A percentile compares a stretch with the other conserved stretches of the same genome.
These are phyloP conservation scores for Cordyceps cateniannulata DNA, from an alignment of 2,329 filamentous ascomycete genomes.

Conservation along the genomic window DNA sequence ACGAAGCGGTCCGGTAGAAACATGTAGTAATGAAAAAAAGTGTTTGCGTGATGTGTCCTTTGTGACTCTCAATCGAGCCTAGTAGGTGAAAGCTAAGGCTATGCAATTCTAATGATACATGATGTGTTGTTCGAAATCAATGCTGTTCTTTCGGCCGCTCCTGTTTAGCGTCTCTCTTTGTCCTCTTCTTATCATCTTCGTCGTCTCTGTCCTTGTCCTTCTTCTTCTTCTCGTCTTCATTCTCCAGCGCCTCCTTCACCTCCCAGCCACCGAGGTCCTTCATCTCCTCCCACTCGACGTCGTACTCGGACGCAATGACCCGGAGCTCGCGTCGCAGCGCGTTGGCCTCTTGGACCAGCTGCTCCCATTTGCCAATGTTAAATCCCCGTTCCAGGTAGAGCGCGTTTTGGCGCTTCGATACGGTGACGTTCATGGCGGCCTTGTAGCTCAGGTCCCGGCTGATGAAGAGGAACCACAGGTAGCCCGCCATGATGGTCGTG, in stretches of 20 bases:
- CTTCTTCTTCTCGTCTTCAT: conserved; percentile 38
- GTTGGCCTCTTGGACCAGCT: conserved; percentile 73
- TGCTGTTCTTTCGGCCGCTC: conserved; percentile 14
- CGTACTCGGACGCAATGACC: conserved; percentile 75
- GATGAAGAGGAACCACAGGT: conserved; percentile 91
- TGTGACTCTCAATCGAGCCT: background rate
- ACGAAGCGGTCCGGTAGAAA: background rate
- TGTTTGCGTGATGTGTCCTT: background rate
- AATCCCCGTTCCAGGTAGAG: conserved; percentile 73
- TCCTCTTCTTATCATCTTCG: conserved; percentile 29
- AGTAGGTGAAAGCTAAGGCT: background rate
- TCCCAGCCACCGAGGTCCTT: conserved; percentile 65
- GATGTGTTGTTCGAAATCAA: background rate
- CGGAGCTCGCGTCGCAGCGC: conserved; percentile 71
- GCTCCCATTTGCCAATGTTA: conserved; percentile 70
- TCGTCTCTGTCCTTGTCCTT: conserved; percentile 32
- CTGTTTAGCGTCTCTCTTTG: conserved; percentile 24
- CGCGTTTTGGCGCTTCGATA: conserved; percentile 67
- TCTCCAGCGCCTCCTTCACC: conserved; percentile 49
- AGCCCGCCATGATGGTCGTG: conserved; percentile 78
- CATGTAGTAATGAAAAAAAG: background rate
- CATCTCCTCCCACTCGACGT: conserved; percentile 81
- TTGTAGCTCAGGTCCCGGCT: conserved; percentile 85
- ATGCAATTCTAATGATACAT: conserved; percentile 5
- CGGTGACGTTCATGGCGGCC: conserved; percentile 79